A percentile compares a stretch with the other conserved stretches of the same genome.
phyloP scores from a whole-genome alignment of 768 basidiomycete species.

The Auriscalpium orientale region DNA sequence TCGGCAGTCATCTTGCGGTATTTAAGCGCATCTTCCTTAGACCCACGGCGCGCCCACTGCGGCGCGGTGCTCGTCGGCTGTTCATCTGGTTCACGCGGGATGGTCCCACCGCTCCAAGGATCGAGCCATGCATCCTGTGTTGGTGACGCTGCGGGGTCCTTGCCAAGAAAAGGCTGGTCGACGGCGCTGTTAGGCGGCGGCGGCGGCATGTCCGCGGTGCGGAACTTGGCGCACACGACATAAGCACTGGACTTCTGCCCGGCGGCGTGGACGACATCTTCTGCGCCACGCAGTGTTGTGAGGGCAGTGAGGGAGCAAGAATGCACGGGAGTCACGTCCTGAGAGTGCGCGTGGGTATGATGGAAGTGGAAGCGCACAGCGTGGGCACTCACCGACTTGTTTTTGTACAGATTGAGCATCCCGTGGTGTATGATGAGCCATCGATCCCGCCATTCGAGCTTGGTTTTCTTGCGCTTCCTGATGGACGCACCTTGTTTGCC shows the following conservation, averaged over 20 bases:
- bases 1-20: neutral
- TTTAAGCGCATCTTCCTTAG: constrained; percentile 11
- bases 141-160: neutral
- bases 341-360: neutral
- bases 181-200: neutral
- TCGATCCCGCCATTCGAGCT: constrained; percentile 54
- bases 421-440: constrained; percentile 60
- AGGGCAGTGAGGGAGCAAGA: constrained; percentile 11
- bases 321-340: constrained; percentile 13
- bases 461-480: constrained; percentile 25
- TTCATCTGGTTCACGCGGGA: constrained; percentile 8
- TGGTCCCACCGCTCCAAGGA: constrained; percentile 10
- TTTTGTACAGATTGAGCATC: constrained; percentile 44
- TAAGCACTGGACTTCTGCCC: constrained; percentile 6
- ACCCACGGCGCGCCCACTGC: constrained; percentile 7
- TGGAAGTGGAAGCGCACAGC: neutral
- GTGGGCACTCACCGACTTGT: constrained; percentile 37
- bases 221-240: constrained; percentile 14
- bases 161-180: neutral
- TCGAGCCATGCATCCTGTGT: constrained; percentile 7
- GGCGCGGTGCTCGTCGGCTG: neutral
- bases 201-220: neutral
- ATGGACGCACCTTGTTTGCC: neutral
- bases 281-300: constrained; percentile 8
- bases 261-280: constrained; percentile 4